Evolutionary conservation across 192 early-diverging fungal genomes (phyloP).

Genomic region (Umbelopsis vinacea): DNA sequence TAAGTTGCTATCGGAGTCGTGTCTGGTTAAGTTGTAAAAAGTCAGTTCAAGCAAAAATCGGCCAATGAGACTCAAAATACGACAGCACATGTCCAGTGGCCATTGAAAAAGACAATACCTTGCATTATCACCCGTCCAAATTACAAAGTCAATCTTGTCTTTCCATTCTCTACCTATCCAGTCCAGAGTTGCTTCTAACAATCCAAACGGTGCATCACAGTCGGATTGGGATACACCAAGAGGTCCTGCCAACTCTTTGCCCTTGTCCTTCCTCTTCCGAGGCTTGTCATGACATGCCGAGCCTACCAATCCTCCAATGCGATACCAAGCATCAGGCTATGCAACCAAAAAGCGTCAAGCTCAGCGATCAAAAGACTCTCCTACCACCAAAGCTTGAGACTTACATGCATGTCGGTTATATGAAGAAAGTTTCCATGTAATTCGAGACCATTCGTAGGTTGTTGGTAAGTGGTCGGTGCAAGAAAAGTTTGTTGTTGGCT

Average conservation of each 20-base stretch:
- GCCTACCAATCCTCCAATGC: conserved; percentile 55
- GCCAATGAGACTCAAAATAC: conserved; percentile 4
- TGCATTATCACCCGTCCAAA: conserved; percentile 81
- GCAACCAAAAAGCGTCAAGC: neutral
- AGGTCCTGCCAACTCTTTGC: conserved; percentile 48
- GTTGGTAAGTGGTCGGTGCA: neutral
- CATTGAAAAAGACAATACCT: conserved; percentile 42
- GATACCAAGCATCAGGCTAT: conserved; percentile 62
- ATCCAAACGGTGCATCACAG: conserved; percentile 65
- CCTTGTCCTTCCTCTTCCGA: conserved; percentile 17
- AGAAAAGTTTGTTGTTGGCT: neutral
- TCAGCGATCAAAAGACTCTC: neutral
- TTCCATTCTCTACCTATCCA: conserved; percentile 57
- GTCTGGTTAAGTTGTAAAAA: conserved; percentile 42
- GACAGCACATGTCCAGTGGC: neutral
- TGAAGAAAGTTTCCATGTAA: conserved; percentile 67
- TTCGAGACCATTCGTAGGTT: neutral
- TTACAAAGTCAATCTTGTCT: conserved; percentile 68
- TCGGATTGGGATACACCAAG: conserved; percentile 63
- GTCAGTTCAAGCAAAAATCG: conserved; percentile 12
- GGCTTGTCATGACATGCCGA: conserved; percentile 62
- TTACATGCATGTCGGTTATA: conserved; percentile 73
- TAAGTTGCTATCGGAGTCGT: conserved; percentile 63
- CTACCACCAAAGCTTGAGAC: neutral
- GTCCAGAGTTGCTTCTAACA: conserved; percentile 65